Evolutionary conservation across 352 stramenopile species (phyloP).

Genomic region (Globisporangium apiculatum): DNA sequence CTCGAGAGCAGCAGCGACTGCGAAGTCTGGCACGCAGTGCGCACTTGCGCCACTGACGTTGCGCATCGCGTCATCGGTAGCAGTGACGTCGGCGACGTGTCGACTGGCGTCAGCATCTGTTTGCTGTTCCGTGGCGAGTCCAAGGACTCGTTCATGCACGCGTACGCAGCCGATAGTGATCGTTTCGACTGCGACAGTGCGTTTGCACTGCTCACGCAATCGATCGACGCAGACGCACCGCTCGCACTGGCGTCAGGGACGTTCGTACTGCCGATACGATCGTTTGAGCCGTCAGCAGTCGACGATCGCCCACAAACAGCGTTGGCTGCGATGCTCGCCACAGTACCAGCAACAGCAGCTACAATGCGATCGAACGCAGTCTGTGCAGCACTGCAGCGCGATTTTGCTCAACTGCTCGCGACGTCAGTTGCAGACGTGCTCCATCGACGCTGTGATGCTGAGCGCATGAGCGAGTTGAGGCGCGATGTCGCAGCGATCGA

Average conservation of each 20-base stretch:
- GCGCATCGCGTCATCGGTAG: neutral
- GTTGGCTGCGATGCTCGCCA: no score
- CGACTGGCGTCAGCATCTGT: constrained; percentile 1
- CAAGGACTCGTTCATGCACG: constrained; percentile 3
- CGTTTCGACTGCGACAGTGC: constrained; percentile 1
- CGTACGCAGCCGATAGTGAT: neutral
- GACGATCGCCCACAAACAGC: no score
- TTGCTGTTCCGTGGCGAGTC: constrained; percentile 13
- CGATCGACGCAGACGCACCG: constrained; percentile 1
- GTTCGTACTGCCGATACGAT: constrained; percentile 3
- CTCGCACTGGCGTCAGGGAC: constrained; percentile 11
- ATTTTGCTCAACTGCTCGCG: constrained; percentile 7
- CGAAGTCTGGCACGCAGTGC: neutral
- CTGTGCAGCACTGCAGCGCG: neutral
- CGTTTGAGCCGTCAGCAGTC: no score
- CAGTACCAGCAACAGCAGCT: neutral
- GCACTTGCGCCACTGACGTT: neutral
- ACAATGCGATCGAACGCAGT: neutral
- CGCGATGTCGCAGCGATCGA: neutral
- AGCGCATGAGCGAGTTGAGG: neutral
- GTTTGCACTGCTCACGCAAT: constrained; percentile 13
- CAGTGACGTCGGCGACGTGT: neutral
- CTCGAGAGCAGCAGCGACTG: neutral
- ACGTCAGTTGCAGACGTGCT: constrained; percentile 4
- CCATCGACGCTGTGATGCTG: neutral